These are phyloP conservation scores for Stachybotrys chlorohalonatus DNA, from an alignment of 2,329 filamentous ascomycete species.

Conservation along the genomic window DNA sequence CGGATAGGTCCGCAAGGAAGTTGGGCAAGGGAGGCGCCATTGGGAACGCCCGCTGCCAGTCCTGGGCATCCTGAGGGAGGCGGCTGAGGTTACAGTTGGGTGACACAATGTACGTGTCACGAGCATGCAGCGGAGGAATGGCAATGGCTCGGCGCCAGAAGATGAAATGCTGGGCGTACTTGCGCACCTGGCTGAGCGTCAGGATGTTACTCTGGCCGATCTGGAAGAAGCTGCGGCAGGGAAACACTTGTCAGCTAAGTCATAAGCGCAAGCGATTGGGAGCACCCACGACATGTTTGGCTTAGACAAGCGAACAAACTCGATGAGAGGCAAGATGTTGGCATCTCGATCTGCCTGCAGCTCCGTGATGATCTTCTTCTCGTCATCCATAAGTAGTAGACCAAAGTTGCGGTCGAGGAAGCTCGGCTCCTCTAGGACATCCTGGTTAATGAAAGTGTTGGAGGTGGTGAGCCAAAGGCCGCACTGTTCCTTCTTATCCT, in stretches of 20 bases:
- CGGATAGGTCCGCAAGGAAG: slow-evolving; percentile 77
- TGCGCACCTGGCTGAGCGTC: slow-evolving; percentile 70
- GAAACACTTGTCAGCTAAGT: slow-evolving; percentile 2
- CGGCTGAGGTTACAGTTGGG: slow-evolving; percentile 75
- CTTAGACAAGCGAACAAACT: slow-evolving; percentile 69
- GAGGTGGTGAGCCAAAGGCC: slow-evolving; percentile 84
- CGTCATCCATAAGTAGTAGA: slow-evolving; percentile 74
- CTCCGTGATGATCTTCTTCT: slow-evolving; percentile 62
- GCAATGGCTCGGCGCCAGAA: slow-evolving; percentile 92
- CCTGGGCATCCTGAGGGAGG: slow-evolving; percentile 57
- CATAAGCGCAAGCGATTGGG: neutral
- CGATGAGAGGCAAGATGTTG: slow-evolving; percentile 67
- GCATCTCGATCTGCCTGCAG: slow-evolving; percentile 71
- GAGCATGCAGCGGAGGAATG: slow-evolving; percentile 80
- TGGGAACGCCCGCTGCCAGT: slow-evolving; percentile 73
- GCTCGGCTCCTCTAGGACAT: slow-evolving; percentile 55
- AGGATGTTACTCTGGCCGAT: slow-evolving; percentile 64
- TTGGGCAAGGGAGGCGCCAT: slow-evolving; percentile 75
- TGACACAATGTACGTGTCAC: slow-evolving; percentile 85
- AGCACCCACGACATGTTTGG: slow-evolving; percentile 51
- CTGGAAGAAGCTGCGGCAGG: slow-evolving; percentile 46
- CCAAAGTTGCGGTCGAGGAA: slow-evolving; percentile 81
- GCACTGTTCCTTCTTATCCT: slow-evolving; percentile 58
- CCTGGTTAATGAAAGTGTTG: slow-evolving; percentile 62
- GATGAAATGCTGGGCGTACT: slow-evolving; percentile 85